These are phyloP conservation scores for Moesziomyces antarcticus DNA, from an alignment of 1,284 basidiomycete species.

Conservation along the genomic window DNA sequence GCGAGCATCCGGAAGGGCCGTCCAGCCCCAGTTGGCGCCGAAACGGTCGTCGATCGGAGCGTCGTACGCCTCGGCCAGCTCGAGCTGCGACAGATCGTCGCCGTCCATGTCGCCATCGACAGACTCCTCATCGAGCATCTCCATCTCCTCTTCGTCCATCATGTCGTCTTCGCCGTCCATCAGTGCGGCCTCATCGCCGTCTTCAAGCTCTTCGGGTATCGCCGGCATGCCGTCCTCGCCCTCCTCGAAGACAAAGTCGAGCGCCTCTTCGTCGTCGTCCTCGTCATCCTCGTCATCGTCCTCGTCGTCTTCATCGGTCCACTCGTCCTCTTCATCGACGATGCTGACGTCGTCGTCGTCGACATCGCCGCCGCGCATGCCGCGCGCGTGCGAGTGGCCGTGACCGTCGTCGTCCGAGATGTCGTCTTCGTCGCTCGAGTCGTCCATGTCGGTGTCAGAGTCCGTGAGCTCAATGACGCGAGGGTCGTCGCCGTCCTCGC, in stretches of 20 bases:
- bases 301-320: slow-evolving; percentile 56
- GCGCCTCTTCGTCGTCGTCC: slow-evolving; percentile 72
- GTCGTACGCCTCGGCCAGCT: slow-evolving; percentile 57
- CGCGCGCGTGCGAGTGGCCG: slow-evolving; percentile 46
- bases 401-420: slow-evolving; percentile 46
- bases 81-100: slow-evolving; percentile 58
- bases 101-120: slow-evolving; percentile 53
- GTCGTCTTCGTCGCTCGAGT: slow-evolving; percentile 36
- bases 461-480: slow-evolving; percentile 69
- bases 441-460: slow-evolving; percentile 47
- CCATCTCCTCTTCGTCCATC: slow-evolving; percentile 49
- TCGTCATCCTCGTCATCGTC: slow-evolving; percentile 42
- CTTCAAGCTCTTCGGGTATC: slow-evolving; percentile 42
- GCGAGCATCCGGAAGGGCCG: slow-evolving; percentile 30
- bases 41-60: slow-evolving; percentile 60
- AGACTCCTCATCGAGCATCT: slow-evolving; percentile 52
- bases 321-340: slow-evolving; percentile 70
- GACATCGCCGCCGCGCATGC: slow-evolving; percentile 62
- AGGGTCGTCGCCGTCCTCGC: slow-evolving; percentile 61
- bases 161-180: slow-evolving; percentile 41
- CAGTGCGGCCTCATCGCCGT: slow-evolving; percentile 25
- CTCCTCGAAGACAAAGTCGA: slow-evolving; percentile 57
- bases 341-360: slow-evolving; percentile 43
- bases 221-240: slow-evolving; percentile 33
- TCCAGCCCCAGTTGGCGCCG: slow-evolving; percentile 66